Percentiles rank a stretch among this genome's conserved stretches.
phyloP scores from a whole-genome alignment of 1,284 basidiomycete genomes.

The Abortiporus biennis region DNA sequence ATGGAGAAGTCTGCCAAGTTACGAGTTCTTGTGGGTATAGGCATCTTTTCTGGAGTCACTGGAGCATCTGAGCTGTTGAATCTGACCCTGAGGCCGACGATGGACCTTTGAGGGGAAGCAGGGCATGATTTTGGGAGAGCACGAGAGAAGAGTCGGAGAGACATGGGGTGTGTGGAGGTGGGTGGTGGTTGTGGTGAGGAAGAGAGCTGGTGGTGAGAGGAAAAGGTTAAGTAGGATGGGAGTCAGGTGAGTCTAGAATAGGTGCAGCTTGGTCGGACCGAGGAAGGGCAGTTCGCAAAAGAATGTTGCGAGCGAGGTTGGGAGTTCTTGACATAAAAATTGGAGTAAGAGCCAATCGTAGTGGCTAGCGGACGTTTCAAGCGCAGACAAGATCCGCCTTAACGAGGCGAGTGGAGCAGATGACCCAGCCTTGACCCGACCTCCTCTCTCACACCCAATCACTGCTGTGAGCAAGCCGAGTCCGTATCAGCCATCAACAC shows the following conservation, averaged over 20 bases:
- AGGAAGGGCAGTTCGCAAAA: too few species aligned
- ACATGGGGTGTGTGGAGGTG: slow-evolving; percentile 11
- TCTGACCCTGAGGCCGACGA: slow-evolving; percentile 14
- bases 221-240: not conserved
- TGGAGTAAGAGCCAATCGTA: not conserved
- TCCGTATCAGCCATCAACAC: too few species aligned
- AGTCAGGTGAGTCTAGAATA: too few species aligned
- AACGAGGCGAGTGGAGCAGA: not conserved
- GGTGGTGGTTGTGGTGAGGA: too few species aligned
- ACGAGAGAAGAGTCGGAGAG: slow-evolving; percentile 17
- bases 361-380: not conserved
- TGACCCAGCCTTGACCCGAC: not conserved
- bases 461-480: too few species aligned
- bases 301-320: slow-evolving; percentile 1
- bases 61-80: slow-evolving; percentile 16
- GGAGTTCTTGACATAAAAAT: not conserved
- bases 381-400: not conserved
- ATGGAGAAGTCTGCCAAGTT: slow-evolving; percentile 62
- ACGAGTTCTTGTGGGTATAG: slow-evolving; percentile 5
- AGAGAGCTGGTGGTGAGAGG: slow-evolving; percentile 4
- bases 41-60: not conserved
- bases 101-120: slow-evolving; percentile 8
- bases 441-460: not conserved
- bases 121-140: slow-evolving; percentile 10
- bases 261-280: too few species aligned